Conservation (phyloP, 441 rosid species). For the Flueggea neowawraea region DNA sequence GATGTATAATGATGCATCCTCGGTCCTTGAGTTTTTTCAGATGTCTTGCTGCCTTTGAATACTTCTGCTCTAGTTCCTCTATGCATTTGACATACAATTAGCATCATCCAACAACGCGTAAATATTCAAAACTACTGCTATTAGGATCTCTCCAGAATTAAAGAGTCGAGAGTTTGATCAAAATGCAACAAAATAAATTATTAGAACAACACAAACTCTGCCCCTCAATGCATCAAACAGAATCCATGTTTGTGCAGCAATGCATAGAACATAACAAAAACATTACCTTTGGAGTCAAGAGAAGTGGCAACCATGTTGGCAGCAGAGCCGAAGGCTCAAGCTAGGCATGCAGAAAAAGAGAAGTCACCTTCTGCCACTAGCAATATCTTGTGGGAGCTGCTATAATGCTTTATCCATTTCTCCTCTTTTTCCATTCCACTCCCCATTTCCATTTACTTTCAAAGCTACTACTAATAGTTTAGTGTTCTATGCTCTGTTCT, state of each 20-base stretch:
- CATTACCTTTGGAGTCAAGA: slow-evolving; percentile 18
- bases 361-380: slow-evolving; percentile 38
- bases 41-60: slow-evolving; percentile 20
- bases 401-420: slow-evolving; percentile 18
- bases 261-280: neutral
- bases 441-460: neutral
- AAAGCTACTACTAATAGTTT: neutral
- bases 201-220: too few relatives aligned
- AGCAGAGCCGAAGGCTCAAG: slow-evolving; percentile 29
- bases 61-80: slow-evolving; percentile 16
- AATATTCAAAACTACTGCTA: too few relatives aligned
- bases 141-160: too few relatives aligned
- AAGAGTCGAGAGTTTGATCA: too few relatives aligned
- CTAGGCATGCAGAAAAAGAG: slow-evolving; percentile 34
- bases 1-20: slow-evolving; percentile 36
- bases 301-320: slow-evolving; percentile 46
- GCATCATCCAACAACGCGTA: too few relatives aligned
- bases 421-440: neutral
- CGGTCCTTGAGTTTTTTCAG: slow-evolving; percentile 22
- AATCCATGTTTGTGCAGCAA: neutral
- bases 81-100: neutral
- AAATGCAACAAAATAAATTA: too few relatives aligned
- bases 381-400: slow-evolving; percentile 21
- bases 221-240: too few relatives aligned
- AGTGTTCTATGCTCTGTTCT: too few relatives aligned